phyloP scores from a whole-genome alignment of 805 yeast species.

The Barnettozyma sucrosica region DNA sequence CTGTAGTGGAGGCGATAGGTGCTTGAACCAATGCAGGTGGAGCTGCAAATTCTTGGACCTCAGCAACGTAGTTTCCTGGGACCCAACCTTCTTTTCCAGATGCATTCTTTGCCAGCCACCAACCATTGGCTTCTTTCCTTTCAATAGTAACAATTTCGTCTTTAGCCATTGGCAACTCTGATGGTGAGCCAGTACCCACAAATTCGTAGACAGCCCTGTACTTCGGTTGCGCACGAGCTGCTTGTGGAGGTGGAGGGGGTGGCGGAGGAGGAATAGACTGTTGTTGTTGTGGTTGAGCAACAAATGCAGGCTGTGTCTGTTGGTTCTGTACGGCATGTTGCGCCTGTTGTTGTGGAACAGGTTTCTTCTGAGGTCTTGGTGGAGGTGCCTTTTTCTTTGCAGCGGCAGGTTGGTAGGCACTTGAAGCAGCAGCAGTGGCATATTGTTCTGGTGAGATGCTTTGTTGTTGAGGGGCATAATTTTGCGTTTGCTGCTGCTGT shows the following conservation, averaged over 20 bases:
- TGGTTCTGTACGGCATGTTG: constrained; percentile 27
- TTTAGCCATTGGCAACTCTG: constrained; percentile 70
- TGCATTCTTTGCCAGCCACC: constrained; percentile 80
- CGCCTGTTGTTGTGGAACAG: constrained; percentile 33
- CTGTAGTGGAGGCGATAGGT: constrained; percentile 36
- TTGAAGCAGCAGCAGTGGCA: constrained; percentile 31
- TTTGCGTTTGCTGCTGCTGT: constrained; percentile 12
- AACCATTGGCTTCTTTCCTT: constrained; percentile 76
- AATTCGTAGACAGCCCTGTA: constrained; percentile 85
- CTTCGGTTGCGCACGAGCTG: constrained; percentile 64
- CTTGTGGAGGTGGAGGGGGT: constrained; percentile 64
- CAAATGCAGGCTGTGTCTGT: no score
- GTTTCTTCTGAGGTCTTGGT: constrained; percentile 25
- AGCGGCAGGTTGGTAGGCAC: constrained; percentile 31
- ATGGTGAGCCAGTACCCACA: constrained; percentile 78
- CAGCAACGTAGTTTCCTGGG: constrained; percentile 84
- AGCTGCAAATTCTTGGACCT: constrained; percentile 31
- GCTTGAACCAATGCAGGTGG: constrained; percentile 37
- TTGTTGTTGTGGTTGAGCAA: constrained; percentile 33
- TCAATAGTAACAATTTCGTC: constrained; percentile 72
- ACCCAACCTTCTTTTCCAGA: constrained; percentile 82
- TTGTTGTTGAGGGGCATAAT: constrained; percentile 3
- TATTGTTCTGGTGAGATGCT: constrained; percentile 4
- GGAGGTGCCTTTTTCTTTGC: constrained; percentile 20
- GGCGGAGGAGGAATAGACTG: constrained; percentile 52